Conservation (phyloP, 2,329 filamentous ascomycete species). For the Sarocladium strictum region DNA sequence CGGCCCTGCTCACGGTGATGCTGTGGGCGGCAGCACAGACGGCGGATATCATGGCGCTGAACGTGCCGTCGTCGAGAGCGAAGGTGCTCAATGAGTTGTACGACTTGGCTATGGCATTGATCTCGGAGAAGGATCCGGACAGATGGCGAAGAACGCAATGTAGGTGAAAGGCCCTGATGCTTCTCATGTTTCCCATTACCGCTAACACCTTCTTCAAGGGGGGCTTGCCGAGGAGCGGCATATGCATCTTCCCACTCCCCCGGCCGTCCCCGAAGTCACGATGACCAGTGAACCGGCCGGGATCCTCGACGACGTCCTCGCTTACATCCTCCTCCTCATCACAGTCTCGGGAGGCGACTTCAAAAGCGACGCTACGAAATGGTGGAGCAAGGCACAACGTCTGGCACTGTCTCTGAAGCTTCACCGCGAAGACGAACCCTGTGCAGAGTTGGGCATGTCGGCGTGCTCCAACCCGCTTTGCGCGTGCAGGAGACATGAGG, state of each 20-base stretch:
- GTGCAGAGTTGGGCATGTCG: conserved; percentile 18
- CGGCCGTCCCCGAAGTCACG: conserved; percentile 22
- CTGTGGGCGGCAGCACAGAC: conserved; percentile 43
- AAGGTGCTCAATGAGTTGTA: conserved; percentile 33
- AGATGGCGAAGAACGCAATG: conserved; percentile 30
- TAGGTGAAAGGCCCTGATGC: too few relatives aligned
- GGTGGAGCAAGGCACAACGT: conserved; percentile 38
- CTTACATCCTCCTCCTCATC: conserved; percentile 37
- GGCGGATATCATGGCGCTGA: conserved; percentile 36
- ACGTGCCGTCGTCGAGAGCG: conserved; percentile 33
- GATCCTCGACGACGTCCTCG: conserved; percentile 36
- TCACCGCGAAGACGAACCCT: conserved; percentile 31
- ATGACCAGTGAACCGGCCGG: conserved; percentile 28
- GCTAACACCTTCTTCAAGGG: conserved; percentile 18
- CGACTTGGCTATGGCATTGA: conserved; percentile 26
- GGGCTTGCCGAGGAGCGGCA: conserved; percentile 23
- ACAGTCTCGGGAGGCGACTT: conserved; percentile 41
- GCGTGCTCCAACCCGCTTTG: conserved; percentile 26
- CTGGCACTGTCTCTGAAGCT: conserved; percentile 32
- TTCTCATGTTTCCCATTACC: too few relatives aligned
- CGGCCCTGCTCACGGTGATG: conserved; percentile 39
- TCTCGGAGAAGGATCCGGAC: conserved; percentile 29
- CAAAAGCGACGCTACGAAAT: conserved; percentile 41
- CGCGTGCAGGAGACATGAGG: conserved; percentile 23
- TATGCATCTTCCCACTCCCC: conserved; percentile 16